Evolutionary conservation across 768 basidiomycete genomes (phyloP), one percentile per base, ranked within the genome.

Genomic region (Tulasnella sp.): DNA sequence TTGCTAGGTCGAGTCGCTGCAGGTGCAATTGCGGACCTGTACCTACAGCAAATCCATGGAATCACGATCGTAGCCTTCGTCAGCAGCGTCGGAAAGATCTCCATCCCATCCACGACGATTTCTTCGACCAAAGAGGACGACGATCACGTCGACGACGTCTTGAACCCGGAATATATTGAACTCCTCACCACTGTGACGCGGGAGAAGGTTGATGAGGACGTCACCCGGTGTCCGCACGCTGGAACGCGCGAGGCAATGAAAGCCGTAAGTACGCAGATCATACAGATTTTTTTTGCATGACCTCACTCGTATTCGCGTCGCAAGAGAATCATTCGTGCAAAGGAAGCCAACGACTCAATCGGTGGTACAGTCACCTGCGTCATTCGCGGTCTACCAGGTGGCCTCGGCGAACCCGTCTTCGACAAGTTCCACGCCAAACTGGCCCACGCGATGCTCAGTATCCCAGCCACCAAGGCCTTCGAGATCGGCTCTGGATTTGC

Each of bases 281-380:
- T 18, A 1, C 15, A 7, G 2, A 72, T 16, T 75, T 32, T 57
- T n/a, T 11, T 29, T 80, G 1, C 2, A 70, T 18, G 73, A 35
- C 48, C 11, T n/a, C 80, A 75, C 74, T 37, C n/a, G 5, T 76
- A 20, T 80, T n/a, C 9, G 9, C 39, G 29, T 42, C 55, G 77
- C 10, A 81, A 98, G 96, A 92, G 95, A 80, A 98, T 99, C 83
- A 87, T 98, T 81, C 92, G 93, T 75, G 95, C 98, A 46, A 98
- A 98, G 84, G 91, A 94, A 26, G 88, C 90, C 2, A 86, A 90
- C 76, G 98, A 99, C 86, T 99, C 97, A 3, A 96, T 99, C 80
- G 98, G 98, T 73, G 98, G 98, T n/a, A 97, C 94, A 2, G 90
- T 99, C 75, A 99, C 95, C 77, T 99, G 98, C 83, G 94, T 99